A percentile compares a stretch with the other conserved stretches of the same genome.
Evolutionary conservation across 2,329 filamentous ascomycete species (phyloP).

Genomic region (Calonectria leucothoes): DNA sequence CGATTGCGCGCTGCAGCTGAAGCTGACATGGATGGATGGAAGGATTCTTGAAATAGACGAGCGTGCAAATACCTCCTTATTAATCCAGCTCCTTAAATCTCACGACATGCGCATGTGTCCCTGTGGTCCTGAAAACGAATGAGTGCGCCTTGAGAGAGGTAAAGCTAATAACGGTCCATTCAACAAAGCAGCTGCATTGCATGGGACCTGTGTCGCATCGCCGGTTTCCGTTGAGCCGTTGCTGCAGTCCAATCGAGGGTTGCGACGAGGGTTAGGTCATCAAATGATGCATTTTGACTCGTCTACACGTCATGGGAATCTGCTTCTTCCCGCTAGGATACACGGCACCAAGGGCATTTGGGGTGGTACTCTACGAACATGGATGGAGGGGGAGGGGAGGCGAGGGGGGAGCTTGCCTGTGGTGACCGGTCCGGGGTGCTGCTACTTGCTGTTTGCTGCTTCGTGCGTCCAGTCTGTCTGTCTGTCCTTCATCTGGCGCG

Average conservation of each 20-base stretch:
- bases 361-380: not conserved
- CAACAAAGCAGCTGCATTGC: conserved; percentile 14
- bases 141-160: not conserved
- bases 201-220: conserved; percentile 14
- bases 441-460: not conserved
- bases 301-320: conserved; percentile 32
- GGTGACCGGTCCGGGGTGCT: conserved; percentile 1
- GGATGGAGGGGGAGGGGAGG: not conserved
- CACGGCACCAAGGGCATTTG: not conserved
- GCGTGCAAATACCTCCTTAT: conserved; percentile 21
- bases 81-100: conserved; percentile 16
- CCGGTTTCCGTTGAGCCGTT: conserved; percentile 24
- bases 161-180: not conserved
- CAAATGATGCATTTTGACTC: conserved; percentile 30
- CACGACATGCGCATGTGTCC: not conserved
- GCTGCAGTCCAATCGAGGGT: conserved; percentile 4
- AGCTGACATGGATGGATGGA: conserved; percentile 19
- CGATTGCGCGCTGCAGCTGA: conserved; percentile 11
- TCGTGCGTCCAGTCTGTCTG: too few species aligned
- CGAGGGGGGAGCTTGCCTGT: not conserved
- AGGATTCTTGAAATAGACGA: conserved; percentile 14
- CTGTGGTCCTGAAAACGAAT: too few species aligned
- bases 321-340: not conserved
- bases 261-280: conserved; percentile 24
- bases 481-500: not conserved